Evolutionary conservation across 2,329 filamentous ascomycete genomes (phyloP), one percentile per base, ranked within the genome.

Genomic region (Elsinoe perseae): DNA sequence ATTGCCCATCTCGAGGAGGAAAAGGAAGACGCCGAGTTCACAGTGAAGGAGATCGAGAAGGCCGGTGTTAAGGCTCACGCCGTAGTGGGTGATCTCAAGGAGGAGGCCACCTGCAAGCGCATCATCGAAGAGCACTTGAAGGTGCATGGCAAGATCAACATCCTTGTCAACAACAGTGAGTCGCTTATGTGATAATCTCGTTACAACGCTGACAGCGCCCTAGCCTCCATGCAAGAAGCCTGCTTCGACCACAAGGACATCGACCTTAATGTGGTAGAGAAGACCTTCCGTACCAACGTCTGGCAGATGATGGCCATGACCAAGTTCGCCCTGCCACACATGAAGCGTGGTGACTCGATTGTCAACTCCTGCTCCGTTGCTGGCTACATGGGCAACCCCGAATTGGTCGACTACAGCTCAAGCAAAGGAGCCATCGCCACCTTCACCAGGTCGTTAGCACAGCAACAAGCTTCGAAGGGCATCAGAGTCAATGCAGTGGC

Each of bases 391-490:
- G 79, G 80, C 1, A 78, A 65, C 58, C 62, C 65, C 2, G 57
- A 62, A 16, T 57, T 61, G 16, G 65, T 82, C 1, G 80, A 83
- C 64, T 83, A 82, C 61, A 71, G 76, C 2, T 69, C 78, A 8
- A 82, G 79, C 4, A 83, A 84, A 62, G 80, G 78, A 5, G 79
- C 80, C 21, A 80, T 83, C 56, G 72, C 75, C 2, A 75, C 75
- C 0, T 82, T 83, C 61, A 82, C 80, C 0, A 70, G 75, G 10
- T 70, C 77, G 4, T 66, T 83, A 34, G 73, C 78, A 0, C 72
- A 77, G 59, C 75, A 82, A 56, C 67, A 82, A 3, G 70, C 76
- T n/a, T 70, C 75, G 1, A 79, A 77, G 62, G 81, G 80, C 1
- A 83, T 84, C 56, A 70, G 79, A 1, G 79, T 82, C 40, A 82